phyloP scores from a whole-genome alignment of 371 early-diverging fungal species.

The Massospora cicadina region DNA sequence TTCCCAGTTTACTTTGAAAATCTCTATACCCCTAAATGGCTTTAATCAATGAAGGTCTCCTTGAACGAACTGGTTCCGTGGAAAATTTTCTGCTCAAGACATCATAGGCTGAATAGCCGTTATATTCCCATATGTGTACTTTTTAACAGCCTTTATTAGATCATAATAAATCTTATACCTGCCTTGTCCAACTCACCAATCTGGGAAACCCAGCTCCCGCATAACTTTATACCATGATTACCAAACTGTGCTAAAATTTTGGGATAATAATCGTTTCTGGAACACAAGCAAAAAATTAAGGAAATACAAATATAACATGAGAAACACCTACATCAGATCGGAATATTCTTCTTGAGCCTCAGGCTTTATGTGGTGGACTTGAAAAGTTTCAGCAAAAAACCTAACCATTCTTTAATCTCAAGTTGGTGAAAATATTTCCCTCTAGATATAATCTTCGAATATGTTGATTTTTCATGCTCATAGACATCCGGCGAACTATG shows the following conservation, averaged over 20 bases:
- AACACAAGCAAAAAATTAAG: neutral
- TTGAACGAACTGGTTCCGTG: neutral
- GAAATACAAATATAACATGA: neutral
- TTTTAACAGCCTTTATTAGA: neutral
- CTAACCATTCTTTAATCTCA: constrained; percentile 30
- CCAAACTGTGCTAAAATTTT: constrained; percentile 44
- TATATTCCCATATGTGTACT: constrained; percentile 89
- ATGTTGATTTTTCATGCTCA: constrained; percentile 10
- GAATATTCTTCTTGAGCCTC: constrained; percentile 71
- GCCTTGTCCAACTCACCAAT: constrained; percentile 76
- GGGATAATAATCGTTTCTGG: constrained; percentile 47
- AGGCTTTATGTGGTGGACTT: constrained; percentile 68
- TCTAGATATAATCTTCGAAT: constrained; percentile 33
- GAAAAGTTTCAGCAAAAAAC: neutral
- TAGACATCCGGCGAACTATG: neutral
- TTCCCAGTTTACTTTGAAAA: constrained; percentile 41
- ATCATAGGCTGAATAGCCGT: constrained; percentile 65
- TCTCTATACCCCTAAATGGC: constrained; percentile 25
- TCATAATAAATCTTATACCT: constrained; percentile 20
- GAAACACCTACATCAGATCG: constrained; percentile 27
- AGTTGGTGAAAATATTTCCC: constrained; percentile 83
- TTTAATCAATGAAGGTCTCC: neutral
- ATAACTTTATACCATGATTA: constrained; percentile 50
- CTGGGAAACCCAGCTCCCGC: constrained; percentile 72
- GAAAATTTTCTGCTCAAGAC: constrained; percentile 22